phyloP scores from a whole-genome alignment of 2,329 filamentous ascomycete genomes.

The Tothia fuscella region DNA sequence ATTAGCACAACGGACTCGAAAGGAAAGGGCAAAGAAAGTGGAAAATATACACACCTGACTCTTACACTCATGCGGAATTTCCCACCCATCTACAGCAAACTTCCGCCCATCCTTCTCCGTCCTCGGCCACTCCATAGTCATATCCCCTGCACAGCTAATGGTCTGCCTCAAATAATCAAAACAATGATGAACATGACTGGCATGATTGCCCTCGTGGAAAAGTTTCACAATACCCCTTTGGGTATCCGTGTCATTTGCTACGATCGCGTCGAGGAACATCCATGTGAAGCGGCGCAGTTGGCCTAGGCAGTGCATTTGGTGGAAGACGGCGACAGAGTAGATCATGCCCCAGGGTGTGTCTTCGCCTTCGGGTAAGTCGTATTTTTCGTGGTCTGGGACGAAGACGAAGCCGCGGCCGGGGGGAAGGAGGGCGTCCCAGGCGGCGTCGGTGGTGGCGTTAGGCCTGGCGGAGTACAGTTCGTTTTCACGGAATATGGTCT shows the following conservation, averaged over 20 bases:
- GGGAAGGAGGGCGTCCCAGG: conserved; percentile 10
- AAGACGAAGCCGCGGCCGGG: conserved; percentile 23
- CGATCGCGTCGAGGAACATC: conserved; percentile 15
- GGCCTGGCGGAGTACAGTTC: conserved; percentile 1
- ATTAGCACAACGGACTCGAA: neutral
- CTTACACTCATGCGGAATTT: conserved; percentile 13
- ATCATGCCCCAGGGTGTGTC: conserved; percentile 16
- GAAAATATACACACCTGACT: conserved; percentile 10
- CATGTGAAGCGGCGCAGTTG: conserved; percentile 20
- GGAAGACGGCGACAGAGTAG: conserved; percentile 24
- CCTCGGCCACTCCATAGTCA: conserved; percentile 12
- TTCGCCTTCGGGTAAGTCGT: conserved; percentile 19
- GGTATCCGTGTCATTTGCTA: conserved; percentile 1
- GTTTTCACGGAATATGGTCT: conserved; percentile 2
- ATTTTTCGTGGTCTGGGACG: conserved; percentile 15
- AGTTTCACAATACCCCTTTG: conserved; percentile 5
- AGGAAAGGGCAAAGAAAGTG: neutral
- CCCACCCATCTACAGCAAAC: conserved; percentile 14
- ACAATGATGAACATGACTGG: conserved; percentile 13
- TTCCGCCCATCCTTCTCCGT: conserved; percentile 9
- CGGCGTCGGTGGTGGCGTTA: conserved; percentile 5
- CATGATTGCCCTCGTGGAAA: conserved; percentile 5
- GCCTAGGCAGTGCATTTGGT: conserved; percentile 24
- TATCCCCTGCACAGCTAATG: conserved; percentile 13
- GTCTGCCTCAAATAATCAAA: conserved; percentile 15